phyloP scores from a whole-genome alignment of 805 yeast genomes.

The Cyberlindnera suaveolens region DNA sequence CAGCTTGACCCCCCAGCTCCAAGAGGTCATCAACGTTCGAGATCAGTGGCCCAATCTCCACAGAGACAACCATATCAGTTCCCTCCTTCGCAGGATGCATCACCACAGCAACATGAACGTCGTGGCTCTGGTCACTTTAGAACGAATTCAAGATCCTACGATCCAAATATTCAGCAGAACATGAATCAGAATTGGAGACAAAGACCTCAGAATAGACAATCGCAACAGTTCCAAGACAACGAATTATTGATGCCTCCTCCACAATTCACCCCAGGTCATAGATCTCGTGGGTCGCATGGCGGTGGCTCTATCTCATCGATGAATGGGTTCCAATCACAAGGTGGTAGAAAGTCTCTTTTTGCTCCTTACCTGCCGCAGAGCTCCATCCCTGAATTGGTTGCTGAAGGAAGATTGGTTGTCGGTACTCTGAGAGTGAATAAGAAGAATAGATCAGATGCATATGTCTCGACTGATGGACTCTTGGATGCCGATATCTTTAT shows the following conservation, averaged over 20 bases:
- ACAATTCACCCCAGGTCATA: constrained; percentile 63
- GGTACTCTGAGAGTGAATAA: constrained; percentile 92
- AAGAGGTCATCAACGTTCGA: constrained; percentile 20
- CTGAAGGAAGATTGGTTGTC: constrained; percentile 86
- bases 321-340: constrained; percentile 26
- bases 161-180: constrained; percentile 17
- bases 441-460: constrained; percentile 95
- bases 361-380: constrained; percentile 96
- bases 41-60: constrained; percentile 31
- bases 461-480: constrained; percentile 94
- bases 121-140: constrained; percentile 36
- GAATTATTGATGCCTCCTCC: constrained; percentile 12
- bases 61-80: constrained; percentile 44
- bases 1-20: constrained; percentile 28
- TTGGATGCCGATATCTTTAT: constrained; percentile 95
- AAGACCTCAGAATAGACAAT: constrained; percentile 29
- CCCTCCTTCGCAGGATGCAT: constrained; percentile 39
- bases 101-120: constrained; percentile 27
- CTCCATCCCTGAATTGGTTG: constrained; percentile 79
- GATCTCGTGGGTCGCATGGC: constrained; percentile 65
- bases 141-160: constrained; percentile 28
- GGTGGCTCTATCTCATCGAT: constrained; percentile 43
- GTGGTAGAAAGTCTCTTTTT: constrained; percentile 71
- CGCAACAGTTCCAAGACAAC: constrained; percentile 23
- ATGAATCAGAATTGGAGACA: constrained; percentile 62